Percentiles rank a stretch among this genome's conserved stretches.
Conservation (phyloP, 2,329 filamentous ascomycete genomes). For the Zarea fungicola region DNA sequence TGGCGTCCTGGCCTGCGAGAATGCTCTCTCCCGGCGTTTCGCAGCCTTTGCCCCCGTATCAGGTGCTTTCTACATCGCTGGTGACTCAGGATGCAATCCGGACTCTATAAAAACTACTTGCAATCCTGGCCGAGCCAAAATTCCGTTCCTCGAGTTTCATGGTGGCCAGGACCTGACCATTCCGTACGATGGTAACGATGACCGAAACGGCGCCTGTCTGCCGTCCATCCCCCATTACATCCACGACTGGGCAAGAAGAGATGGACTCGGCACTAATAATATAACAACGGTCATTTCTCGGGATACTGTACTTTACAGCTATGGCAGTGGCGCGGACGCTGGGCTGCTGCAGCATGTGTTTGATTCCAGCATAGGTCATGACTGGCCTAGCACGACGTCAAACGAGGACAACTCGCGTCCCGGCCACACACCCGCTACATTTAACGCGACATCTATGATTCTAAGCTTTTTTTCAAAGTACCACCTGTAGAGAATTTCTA, state of each 20-base stretch:
- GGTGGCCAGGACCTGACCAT: slow-evolving; percentile 42
- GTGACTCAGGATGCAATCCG: slow-evolving; percentile 27
- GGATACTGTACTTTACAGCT: slow-evolving; percentile 25
- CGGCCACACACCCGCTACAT: slow-evolving; percentile 24
- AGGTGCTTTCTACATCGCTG: slow-evolving; percentile 34
- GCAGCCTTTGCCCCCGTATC: slow-evolving; percentile 35
- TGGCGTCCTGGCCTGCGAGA: slow-evolving; percentile 33
- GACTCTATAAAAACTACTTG: slow-evolving; percentile 34
- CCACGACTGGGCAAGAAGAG: slow-evolving; percentile 30
- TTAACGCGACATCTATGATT: slow-evolving; percentile 34
- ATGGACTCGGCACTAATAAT: slow-evolving; percentile 20
- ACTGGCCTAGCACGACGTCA: slow-evolving; percentile 33
- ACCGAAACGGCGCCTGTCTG: slow-evolving; percentile 35
- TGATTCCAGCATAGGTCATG: slow-evolving; percentile 27
- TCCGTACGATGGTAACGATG: slow-evolving; percentile 35
- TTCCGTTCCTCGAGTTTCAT: slow-evolving; percentile 46
- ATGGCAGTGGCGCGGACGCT: slow-evolving; percentile 17
- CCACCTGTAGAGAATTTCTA: too few relatives aligned
- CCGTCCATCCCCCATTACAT: slow-evolving; percentile 37
- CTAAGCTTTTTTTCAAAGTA: slow-evolving; percentile 33
- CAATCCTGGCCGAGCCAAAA: slow-evolving; percentile 25
- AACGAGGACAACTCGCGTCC: slow-evolving; percentile 29
- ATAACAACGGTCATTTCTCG: slow-evolving; percentile 15
- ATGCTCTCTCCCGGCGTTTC: slow-evolving; percentile 28
- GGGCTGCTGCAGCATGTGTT: slow-evolving; percentile 27